Base-by-base conservation (phyloP, 441 rosid genomes). In the Capsella rubella region DNA sequence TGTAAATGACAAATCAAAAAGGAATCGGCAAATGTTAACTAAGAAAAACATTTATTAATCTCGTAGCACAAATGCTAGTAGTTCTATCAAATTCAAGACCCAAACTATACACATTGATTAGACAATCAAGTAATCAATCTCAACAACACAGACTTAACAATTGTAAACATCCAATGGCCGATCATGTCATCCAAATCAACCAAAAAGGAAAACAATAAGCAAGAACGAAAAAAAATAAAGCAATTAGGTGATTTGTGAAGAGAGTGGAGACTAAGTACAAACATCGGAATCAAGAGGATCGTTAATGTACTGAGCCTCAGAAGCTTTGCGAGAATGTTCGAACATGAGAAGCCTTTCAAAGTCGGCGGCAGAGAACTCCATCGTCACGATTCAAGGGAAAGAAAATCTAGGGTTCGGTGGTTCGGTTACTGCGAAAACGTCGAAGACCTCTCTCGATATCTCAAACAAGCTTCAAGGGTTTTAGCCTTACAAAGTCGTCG, bases 221-320 rank as follows among this genome's bases (percentile, higher is more conserved):
- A 25, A 15, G 21, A 61, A 27, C 14, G 4, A 10, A 8, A n/a
- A 27, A 42, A 29, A 4, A 4, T 8, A 11, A 63, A 63, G 8
- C 27, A 4, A 46, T 15, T 45, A 1, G 6, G 8, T 3, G 21
- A 42, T 25, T 40, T 42, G 1, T 28, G 1, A 42, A 5, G 51
- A 28, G 27, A 45, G 27, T 43, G 42, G 49, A 39, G 34, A 72
- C 2, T 8, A 34, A 16, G 64, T n/a, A 65, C 64, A 52, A 78
- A 87, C 92, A 65, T 86, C 88, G 47, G 84, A 83, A 69, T 87
- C 88, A 42, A 79, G 83, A 66, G 90, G 89, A 77, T 81, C 80
- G 32, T 72, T 71, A 18, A 60, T 61, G 69, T 88, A 86, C 78
- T 79, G 78, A 21, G 46, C 49, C 79, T 83, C 92, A 39, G 83